These are phyloP conservation scores for Colletotrichum brevisporum DNA, from an alignment of 2,329 filamentous ascomycete genomes.

Conservation along the genomic window DNA sequence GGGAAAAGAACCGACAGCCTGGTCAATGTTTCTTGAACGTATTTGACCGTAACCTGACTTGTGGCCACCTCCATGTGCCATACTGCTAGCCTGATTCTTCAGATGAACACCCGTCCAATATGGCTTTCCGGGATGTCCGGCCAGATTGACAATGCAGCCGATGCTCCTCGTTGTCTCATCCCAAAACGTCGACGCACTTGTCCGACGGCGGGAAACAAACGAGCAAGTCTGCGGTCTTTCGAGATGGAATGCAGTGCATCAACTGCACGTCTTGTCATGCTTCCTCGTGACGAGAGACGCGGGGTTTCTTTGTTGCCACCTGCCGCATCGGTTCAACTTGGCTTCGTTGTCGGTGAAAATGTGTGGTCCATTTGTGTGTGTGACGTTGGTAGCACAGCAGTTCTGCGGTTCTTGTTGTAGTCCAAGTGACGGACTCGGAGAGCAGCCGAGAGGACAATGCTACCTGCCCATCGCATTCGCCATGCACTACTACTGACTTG, in stretches of 20 bases:
- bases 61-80: background rate
- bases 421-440: background rate
- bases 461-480: background rate
- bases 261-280: background rate
- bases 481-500: background rate
- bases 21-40: background rate
- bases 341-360: conserved; percentile 2
- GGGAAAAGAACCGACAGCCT: too few relatives aligned
- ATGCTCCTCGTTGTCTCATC: conserved; percentile 1
- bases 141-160: background rate
- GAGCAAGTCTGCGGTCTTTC: background rate
- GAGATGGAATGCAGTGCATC: background rate
- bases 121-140: background rate
- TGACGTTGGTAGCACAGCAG: background rate
- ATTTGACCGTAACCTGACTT: background rate
- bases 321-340: background rate
- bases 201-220: background rate
- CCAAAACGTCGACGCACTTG: conserved; percentile 11
- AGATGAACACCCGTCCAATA: background rate
- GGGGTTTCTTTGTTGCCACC: background rate
- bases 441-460: background rate
- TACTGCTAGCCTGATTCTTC: background rate
- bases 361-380: background rate
- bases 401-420: background rate
- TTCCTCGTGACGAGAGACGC: background rate